Conservation (phyloP, 2,329 filamentous ascomycete genomes). For the Fulvia fulva region DNA sequence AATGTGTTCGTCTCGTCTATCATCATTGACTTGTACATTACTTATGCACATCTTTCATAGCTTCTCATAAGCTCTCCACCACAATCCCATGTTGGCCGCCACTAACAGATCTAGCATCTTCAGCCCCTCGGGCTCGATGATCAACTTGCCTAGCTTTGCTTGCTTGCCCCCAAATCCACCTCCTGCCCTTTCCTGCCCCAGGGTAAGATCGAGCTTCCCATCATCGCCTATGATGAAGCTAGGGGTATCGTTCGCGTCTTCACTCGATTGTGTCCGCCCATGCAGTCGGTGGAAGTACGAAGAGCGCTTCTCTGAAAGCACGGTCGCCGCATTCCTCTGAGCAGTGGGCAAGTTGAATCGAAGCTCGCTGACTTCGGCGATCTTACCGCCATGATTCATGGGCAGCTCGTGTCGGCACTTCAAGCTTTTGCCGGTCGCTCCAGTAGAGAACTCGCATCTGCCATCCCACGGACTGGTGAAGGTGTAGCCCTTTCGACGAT, state of each 20-base stretch:
- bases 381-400: conserved; percentile 30
- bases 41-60: conserved; percentile 5
- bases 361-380: conserved; percentile 69
- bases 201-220: conserved; percentile 62
- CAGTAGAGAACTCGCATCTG: conserved; percentile 78
- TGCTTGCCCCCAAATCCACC: conserved; percentile 81
- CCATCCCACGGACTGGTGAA: conserved; percentile 87
- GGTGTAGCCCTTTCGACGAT: conserved; percentile 59
- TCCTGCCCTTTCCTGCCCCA: conserved; percentile 79
- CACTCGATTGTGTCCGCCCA: conserved; percentile 9
- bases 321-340: conserved; percentile 26
- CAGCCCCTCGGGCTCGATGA: conserved; percentile 81
- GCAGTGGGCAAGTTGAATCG: conserved; percentile 78
- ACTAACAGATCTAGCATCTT: conserved; percentile 95
- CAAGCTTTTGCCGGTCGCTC: conserved; percentile 61
- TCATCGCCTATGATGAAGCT: conserved; percentile 31
- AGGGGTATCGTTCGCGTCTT: conserved; percentile 13
- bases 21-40: too few species aligned
- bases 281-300: conserved; percentile 23
- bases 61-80: conserved; percentile 81
- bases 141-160: conserved; percentile 89
- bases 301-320: conserved; percentile 29
- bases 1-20: too few species aligned
- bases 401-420: conserved; percentile 31
- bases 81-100: conserved; percentile 84